A percentile compares a stretch with the other conserved stretches of the same genome.
Conservation (phyloP, 352 stramenopile genomes). For the Phytophthora pinifolia region DNA sequence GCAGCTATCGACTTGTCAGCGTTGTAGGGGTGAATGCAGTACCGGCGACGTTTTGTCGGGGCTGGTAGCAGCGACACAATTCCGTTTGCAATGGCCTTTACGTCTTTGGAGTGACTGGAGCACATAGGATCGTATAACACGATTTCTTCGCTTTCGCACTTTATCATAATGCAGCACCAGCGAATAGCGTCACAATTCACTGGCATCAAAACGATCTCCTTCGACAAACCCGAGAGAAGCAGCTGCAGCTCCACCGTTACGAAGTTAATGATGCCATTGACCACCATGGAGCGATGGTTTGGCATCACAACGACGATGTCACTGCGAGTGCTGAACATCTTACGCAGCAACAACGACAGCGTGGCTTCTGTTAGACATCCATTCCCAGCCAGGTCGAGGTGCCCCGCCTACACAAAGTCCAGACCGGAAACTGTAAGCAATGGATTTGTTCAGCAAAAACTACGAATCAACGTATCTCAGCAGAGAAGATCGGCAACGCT, state of each 20-base stretch:
- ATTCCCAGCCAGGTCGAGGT: conserved; percentile 46
- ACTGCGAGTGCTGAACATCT: background rate
- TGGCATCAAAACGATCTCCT: background rate
- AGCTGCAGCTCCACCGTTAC: background rate
- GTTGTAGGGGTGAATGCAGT: background rate
- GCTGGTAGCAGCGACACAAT: background rate
- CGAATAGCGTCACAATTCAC: conserved; percentile 5
- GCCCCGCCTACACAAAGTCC: conserved; percentile 7
- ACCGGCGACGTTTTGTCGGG: background rate
- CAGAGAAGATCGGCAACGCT: no score
- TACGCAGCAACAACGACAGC: background rate
- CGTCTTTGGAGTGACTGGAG: background rate
- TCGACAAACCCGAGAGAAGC: background rate
- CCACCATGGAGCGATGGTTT: background rate
- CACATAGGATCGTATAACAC: background rate
- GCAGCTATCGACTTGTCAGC: background rate
- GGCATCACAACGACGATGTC: background rate
- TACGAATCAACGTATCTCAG: no score
- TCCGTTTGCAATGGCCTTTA: background rate
- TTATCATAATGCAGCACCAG: conserved; percentile 3
- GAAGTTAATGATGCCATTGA: background rate
- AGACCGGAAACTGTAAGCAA: no score
- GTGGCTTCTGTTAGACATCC: conserved; percentile 18
- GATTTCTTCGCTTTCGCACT: background rate
- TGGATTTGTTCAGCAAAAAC: no score